These are phyloP conservation scores for Trametes gibbosa DNA, from an alignment of 768 basidiomycete genomes.

Conservation along the genomic window DNA sequence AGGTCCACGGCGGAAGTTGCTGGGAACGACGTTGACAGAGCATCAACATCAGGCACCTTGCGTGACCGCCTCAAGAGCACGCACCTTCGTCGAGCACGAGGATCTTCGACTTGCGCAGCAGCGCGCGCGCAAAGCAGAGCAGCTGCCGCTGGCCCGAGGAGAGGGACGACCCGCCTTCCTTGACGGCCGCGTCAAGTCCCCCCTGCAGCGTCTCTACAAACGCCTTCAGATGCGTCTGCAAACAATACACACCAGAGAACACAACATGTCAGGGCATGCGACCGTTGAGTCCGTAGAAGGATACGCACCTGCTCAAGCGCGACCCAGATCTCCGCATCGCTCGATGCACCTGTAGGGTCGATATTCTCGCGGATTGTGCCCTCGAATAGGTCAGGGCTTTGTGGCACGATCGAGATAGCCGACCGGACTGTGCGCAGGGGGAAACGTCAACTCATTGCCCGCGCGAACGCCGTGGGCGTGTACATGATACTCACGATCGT, in stretches of 20 bases:
- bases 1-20: slow-evolving; percentile 89
- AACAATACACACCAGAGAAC: neutral
- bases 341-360: slow-evolving; percentile 74
- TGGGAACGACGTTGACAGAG: slow-evolving; percentile 24
- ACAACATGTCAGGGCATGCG: neutral
- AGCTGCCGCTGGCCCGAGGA: slow-evolving; percentile 86
- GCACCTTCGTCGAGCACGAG: slow-evolving; percentile 91
- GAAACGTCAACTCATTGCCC: neutral
- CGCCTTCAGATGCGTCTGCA: slow-evolving; percentile 62
- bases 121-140: slow-evolving; percentile 83
- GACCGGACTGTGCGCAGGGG: slow-evolving; percentile 54
- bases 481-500: slow-evolving; percentile 49
- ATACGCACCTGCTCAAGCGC: slow-evolving; percentile 66
- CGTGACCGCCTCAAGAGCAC: neutral
- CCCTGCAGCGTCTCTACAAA: slow-evolving; percentile 65
- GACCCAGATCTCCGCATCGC: slow-evolving; percentile 83
- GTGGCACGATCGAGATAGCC: slow-evolving; percentile 83
- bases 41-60: neutral
- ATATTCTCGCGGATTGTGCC: slow-evolving; percentile 78
- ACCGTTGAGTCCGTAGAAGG: neutral
- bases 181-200: slow-evolving; percentile 68
- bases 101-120: slow-evolving; percentile 82
- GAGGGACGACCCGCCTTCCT: slow-evolving; percentile 79
- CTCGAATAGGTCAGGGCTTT: slow-evolving; percentile 53
- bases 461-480: neutral